Base-by-base conservation (phyloP, 768 basidiomycete species). In the Auricularia cornea region DNA sequence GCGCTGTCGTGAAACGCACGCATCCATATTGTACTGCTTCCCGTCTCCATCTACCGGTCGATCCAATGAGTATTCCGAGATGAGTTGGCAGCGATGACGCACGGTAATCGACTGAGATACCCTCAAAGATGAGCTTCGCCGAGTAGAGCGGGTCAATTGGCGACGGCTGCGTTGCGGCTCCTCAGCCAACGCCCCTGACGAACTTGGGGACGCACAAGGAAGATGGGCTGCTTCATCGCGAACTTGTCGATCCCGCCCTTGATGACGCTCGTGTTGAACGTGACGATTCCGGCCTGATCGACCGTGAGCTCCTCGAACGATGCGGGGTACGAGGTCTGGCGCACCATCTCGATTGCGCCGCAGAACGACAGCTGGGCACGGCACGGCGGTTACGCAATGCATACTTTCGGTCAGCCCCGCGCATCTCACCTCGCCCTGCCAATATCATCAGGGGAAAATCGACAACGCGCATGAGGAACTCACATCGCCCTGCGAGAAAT, bases 401-500 rank as follows among this genome's bases (percentile, higher is more conserved):
- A n/a, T n/a, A n/a, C n/a, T n/a, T n/a, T n/a, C n/a, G n/a, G n/a
- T n/a, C n/a, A n/a, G n/a, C n/a, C n/a, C n/a, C n/a, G 35, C 16
- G 10, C 8, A 14, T 8, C 35, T 38, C 35, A 38, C 35, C 35
- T 38, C 35, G 35, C 35, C 35, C 35, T 38, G 35, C 35, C 35
- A 38, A 38, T 38, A 38, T 38, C 16, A 8, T 38, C 8, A 38
- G n/a, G n/a, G n/a, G n/a, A n/a, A n/a, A n/a, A n/a, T n/a, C n/a
- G n/a, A n/a, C n/a, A n/a, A n/a, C n/a, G 35, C 35, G 35, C 35
- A 38, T 38, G 35, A n/a, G n/a, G 4, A 8, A 38, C 35, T 38
- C 35, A 79, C 87, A 76, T 90, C 89, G 26, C 88, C 89, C 71
- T 90, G 88, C 20, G 87, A 88, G 72, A 90, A 90, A 69, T 92